A percentile compares a stretch with the other conserved stretches of the same genome.
Evolutionary conservation across 2,329 filamentous ascomycete species (phyloP).

Genomic region (Claviceps cyperi): DNA sequence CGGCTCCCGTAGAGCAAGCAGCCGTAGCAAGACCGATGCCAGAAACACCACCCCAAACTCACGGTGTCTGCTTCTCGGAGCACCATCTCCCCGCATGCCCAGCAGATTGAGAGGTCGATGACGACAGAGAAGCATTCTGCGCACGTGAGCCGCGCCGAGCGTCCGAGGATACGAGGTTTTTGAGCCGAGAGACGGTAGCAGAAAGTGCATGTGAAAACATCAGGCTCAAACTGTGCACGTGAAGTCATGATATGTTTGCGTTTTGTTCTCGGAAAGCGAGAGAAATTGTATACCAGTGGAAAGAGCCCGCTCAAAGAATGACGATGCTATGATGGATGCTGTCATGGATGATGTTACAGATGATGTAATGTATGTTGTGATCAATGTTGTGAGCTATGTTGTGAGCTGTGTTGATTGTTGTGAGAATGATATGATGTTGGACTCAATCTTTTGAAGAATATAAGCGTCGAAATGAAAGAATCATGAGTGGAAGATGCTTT

Average conservation of each 20-base stretch:
- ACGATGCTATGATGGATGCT: neutral
- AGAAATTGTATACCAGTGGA: neutral
- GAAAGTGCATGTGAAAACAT: conserved; percentile 39
- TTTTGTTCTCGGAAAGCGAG: neutral
- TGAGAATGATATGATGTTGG: no score
- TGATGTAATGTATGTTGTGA: no score
- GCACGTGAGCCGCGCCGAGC: conserved; percentile 34
- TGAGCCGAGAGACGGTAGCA: conserved; percentile 31
- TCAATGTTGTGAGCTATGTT: no score
- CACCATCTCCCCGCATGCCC: conserved; percentile 41
- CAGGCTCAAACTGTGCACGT: neutral
- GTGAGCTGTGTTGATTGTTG: no score
- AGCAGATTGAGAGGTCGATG: conserved; percentile 40
- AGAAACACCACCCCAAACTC: conserved; percentile 47
- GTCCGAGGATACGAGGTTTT: conserved; percentile 27
- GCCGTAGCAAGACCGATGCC: conserved; percentile 41
- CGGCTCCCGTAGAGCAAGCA: conserved; percentile 37
- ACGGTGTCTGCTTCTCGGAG: conserved; percentile 39
- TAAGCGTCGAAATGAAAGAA: no score
- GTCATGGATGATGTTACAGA: no score
- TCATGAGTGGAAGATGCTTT: no score
- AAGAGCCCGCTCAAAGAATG: neutral
- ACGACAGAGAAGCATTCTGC: conserved; percentile 30
- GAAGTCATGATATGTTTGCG: neutral
- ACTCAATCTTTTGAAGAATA: no score